Evolutionary conservation across 2,329 filamentous ascomycete species (phyloP), one percentile per base, ranked within the genome.

Genomic region (Ceratocystis huliohia): DNA sequence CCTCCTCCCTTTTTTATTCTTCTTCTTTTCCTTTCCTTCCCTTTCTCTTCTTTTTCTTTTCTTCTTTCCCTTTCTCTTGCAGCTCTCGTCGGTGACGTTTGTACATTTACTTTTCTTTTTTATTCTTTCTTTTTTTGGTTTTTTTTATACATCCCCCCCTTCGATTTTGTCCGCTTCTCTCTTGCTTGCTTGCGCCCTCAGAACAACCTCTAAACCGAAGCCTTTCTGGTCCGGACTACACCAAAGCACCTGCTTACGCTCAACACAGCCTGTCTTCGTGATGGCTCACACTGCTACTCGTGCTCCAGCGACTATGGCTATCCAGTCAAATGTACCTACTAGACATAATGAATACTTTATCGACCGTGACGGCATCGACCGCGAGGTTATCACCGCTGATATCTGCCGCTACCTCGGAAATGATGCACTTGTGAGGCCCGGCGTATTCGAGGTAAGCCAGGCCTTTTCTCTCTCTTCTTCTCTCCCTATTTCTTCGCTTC

Each of bases 371-470:
- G 63, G 66, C 15, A 68, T 66, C 50, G 63, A 68, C 61, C 66
- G 66, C 72, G 88, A 92, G 76, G 88, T 92, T 72, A 91, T 92
- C 76, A 89, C 89, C 69, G 86, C 88, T 74, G 88, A 92, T 75
- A 90, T 92, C 70, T 91, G 88, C 79, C 87, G 88, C 74, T 92
- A 91, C 75, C 82, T 92, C 71, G 88, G 88, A 73, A 90, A 90
- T 75, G 88, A 92, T 79, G 88, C 88, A 71, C 82, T 89, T 72
- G 88, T 90, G 73, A 86, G 86, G 73, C 88, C 88, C 68, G 87
- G 86, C 72, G 84, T 82, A 71, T 87, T 88, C 76, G 84, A 88
- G 82, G 87, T 90, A 82, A 71, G n/a, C n/a, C n/a, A n/a, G 80
- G 74, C 71, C 41, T 37, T 5, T 30, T 44, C 37, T 10, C 5